Conservation (phyloP, 108 stramenopile genomes). For the Stephanodiscus triporus region DNA sequence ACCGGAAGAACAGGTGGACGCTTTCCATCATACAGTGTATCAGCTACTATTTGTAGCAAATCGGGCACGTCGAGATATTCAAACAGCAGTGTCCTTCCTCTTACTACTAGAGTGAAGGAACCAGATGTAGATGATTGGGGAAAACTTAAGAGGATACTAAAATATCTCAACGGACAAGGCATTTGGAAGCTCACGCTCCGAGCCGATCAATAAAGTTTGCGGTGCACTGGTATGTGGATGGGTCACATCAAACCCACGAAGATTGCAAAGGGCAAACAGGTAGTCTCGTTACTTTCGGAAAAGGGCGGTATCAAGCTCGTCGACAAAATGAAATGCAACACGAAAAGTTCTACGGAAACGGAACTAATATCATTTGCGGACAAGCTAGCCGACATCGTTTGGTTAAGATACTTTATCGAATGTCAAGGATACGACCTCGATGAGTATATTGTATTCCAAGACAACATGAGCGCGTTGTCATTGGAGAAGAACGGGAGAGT, state of each 20-base stretch:
- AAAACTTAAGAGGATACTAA: conserved; percentile 17
- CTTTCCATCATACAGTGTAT: neutral
- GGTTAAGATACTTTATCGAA: conserved; percentile 45
- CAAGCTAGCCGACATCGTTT: conserved; percentile 31
- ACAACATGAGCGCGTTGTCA: conserved; percentile 13
- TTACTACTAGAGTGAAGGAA: conserved; percentile 15
- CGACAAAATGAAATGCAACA: conserved; percentile 48
- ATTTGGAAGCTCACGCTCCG: too few relatives aligned
- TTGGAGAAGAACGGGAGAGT: conserved; percentile 16
- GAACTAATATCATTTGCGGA: conserved; percentile 10
- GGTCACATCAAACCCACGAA: conserved; percentile 30
- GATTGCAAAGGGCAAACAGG: too few relatives aligned
- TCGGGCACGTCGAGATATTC: conserved; percentile 10
- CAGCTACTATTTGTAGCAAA: conserved; percentile 1
- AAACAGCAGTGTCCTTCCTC: conserved; percentile 41
- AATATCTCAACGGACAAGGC: conserved; percentile 8
- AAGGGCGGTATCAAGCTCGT: conserved; percentile 20
- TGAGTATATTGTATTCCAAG: conserved; percentile 32
- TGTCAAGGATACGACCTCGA: conserved; percentile 40
- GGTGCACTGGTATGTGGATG: too few relatives aligned
- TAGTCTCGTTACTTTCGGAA: neutral
- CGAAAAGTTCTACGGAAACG: conserved; percentile 19
- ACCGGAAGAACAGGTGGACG: neutral
- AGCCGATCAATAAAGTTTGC: too few relatives aligned
- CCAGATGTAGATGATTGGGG: conserved; percentile 32